A percentile compares a stretch with the other conserved stretches of the same genome.
phyloP scores from a whole-genome alignment of 441 rosid genomes.

The Monsonia emarginata region DNA sequence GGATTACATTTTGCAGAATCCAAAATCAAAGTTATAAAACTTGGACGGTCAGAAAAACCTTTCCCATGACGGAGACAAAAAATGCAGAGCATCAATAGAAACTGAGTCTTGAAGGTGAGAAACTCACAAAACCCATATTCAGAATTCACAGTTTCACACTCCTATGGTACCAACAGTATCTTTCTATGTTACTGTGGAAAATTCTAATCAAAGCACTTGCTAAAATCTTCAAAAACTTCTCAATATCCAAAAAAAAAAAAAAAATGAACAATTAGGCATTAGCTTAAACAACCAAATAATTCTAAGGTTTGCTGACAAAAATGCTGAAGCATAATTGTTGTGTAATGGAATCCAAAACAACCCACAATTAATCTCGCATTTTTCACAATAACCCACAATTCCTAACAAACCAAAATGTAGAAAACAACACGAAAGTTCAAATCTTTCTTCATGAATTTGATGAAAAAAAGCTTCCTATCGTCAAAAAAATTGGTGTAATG shows the following conservation, averaged over 20 bases:
- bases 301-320: neutral
- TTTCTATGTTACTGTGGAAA: neutral
- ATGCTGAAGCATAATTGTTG: neutral
- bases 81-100: too few species aligned
- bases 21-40: neutral
- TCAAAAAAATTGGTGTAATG: neutral
- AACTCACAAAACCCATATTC: neutral
- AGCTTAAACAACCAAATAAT: neutral
- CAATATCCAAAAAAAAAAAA: too few species aligned
- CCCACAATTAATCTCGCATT: neutral
- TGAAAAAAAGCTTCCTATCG: neutral
- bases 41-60: neutral
- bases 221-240: too few species aligned
- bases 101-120: neutral
- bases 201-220: neutral
- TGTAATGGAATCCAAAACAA: neutral
- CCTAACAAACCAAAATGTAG: neutral
- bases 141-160: neutral
- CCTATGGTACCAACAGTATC: neutral
- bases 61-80: too few species aligned
- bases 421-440: neutral
- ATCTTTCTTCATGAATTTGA: neutral
- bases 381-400: neutral
- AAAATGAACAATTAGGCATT: neutral
- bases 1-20: neutral